Conservation (phyloP, 352 stramenopile species). For the Phytophthora tubulina region DNA sequence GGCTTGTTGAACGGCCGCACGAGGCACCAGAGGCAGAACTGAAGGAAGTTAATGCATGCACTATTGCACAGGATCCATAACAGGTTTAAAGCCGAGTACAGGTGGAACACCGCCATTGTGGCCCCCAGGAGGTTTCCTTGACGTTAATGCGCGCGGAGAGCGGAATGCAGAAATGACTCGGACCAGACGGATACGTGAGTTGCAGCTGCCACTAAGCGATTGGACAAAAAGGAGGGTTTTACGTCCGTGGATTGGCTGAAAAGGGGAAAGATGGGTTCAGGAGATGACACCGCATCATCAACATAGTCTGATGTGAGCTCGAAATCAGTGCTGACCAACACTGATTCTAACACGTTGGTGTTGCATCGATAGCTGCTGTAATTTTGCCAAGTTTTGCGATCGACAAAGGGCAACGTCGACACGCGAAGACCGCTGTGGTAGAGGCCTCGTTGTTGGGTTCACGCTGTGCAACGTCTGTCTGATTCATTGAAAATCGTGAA, state of each 20-base stretch:
- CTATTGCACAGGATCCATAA: conserved; percentile 90
- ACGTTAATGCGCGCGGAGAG: neutral
- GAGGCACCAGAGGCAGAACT: conserved; percentile 86
- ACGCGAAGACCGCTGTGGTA: no score
- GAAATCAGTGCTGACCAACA: neutral
- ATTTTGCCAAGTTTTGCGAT: no score
- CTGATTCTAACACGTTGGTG: no score
- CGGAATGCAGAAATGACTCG: conserved; percentile 22
- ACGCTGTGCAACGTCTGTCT: no score
- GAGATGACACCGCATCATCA: conserved; percentile 4
- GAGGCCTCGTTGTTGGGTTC: neutral
- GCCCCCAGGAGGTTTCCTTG: no score
- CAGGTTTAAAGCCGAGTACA: conserved; percentile 80
- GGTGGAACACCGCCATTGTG: conserved; percentile 68
- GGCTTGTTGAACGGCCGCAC: conserved; percentile 85
- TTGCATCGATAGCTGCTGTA: no score
- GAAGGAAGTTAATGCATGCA: conserved; percentile 80
- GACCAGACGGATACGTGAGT: conserved; percentile 32
- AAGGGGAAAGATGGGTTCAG: conserved; percentile 7
- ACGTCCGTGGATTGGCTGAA: conserved; percentile 14
- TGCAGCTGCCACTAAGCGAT: conserved; percentile 26
- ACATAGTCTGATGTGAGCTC: conserved; percentile 11
- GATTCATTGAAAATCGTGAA: neutral
- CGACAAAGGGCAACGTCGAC: no score
- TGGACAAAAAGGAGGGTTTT: conserved; percentile 14